Base-by-base conservation (phyloP, 78 protist species). In the Protostelium mycophagum region DNA sequence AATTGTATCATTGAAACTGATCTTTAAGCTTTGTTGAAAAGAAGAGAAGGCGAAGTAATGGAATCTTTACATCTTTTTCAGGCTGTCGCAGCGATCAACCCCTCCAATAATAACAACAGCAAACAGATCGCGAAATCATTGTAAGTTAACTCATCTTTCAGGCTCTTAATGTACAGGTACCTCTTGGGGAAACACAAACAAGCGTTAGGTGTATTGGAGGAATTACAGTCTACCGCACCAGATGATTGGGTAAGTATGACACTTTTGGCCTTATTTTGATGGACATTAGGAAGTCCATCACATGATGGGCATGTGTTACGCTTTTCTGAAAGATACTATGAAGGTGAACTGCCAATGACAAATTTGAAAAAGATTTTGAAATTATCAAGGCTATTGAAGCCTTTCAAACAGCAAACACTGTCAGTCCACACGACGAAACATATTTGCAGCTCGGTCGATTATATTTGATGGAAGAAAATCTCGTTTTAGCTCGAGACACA, bases 11-110 rank as follows among this genome's bases (percentile, higher is more conserved):
- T 1, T 0, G 31, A 1, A 35, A 25, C 0, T 25, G 16, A 35
- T 16, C 38, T 34, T 35, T 29, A 87, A 91, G 96, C 95, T 0
- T 85, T 97, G 35, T 94, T 97, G 35, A 87, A 87, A 31, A 85
- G 98, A 37, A 88, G 85, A 23, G 87, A 91, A 9, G 98, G 98
- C n/a, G 85, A 93, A 38, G 85, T 97, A 0, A 38, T 83, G 0
- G 98, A 97, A 37, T 89, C 97, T 16, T 90, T 97, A 31, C 63
- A 37, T 29, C 93, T 95, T 34, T 97, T 97, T 89, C 94, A 94
- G 29, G 85, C 51, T 5, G 96, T 93, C 0, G 51, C 92, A 16
- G 9, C 83, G 16, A 31, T 96, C 38, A 96, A 95, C 85, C 96
- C 97, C 29, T 31, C 87, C 94, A 51, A 51, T 16, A 38, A 85